Conservation (phyloP, 2,329 filamentous ascomycete species). For the Xylariaceae sp. region DNA sequence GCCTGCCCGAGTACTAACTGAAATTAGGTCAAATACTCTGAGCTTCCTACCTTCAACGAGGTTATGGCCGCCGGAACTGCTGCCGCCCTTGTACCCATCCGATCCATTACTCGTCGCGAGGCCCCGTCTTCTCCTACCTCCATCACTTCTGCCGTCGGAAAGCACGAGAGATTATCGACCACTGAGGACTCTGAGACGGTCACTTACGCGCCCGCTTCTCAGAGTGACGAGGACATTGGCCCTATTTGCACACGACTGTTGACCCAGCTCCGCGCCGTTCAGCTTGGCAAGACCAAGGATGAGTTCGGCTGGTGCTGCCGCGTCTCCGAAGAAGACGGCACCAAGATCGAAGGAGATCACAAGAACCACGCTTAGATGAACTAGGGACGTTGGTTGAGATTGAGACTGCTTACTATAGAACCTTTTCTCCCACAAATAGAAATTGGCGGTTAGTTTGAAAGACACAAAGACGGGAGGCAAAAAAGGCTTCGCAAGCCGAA, state of each 20-base stretch:
- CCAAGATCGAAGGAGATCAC: slow-evolving; percentile 33
- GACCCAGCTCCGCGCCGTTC: slow-evolving; percentile 74
- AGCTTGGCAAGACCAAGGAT: slow-evolving; percentile 74
- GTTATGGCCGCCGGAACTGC: slow-evolving; percentile 91
- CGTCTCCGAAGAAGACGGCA: slow-evolving; percentile 43
- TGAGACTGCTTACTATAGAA: neutral
- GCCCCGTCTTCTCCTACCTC: slow-evolving; percentile 37
- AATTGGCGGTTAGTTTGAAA: no score
- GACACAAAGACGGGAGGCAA: no score
- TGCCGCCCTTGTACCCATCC: slow-evolving; percentile 84
- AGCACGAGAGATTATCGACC: slow-evolving; percentile 37
- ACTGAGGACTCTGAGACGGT: slow-evolving; percentile 44
- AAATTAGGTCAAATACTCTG: slow-evolving; percentile 55
- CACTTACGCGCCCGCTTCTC: slow-evolving; percentile 45
- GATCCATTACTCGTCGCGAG: slow-evolving; percentile 70
- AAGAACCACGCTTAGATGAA: neutral
- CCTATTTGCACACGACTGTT: slow-evolving; percentile 68
- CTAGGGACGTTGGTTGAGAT: neutral
- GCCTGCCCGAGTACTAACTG: slow-evolving; percentile 12
- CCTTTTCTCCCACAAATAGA: no score
- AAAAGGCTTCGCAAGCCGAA: no score
- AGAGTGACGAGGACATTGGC: slow-evolving; percentile 62
- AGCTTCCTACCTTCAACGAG: slow-evolving; percentile 56
- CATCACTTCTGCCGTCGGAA: slow-evolving; percentile 32
- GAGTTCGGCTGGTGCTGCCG: slow-evolving; percentile 64